These are phyloP conservation scores for Termitomyces sp. DNA, from an alignment of 768 basidiomycete species.

Conservation along the genomic window DNA sequence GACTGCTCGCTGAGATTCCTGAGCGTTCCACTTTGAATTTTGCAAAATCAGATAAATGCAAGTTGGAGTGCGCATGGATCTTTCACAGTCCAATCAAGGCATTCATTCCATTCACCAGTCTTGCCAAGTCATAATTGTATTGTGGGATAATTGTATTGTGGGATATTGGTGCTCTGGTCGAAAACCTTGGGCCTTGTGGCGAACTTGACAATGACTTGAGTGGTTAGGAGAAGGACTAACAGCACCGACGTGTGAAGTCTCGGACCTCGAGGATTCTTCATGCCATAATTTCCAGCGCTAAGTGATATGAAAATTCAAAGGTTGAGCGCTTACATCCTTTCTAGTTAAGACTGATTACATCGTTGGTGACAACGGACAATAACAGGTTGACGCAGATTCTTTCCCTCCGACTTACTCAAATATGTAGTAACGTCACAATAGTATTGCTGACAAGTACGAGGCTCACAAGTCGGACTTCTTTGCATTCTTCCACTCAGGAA, in stretches of 20 bases:
- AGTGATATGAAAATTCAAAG: neutral
- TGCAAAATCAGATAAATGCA: neutral
- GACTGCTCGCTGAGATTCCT: conserved; percentile 25
- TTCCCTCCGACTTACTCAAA: neutral
- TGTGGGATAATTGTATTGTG: too few species aligned
- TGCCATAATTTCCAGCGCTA: conserved; percentile 5
- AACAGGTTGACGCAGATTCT: neutral
- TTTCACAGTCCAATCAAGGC: conserved; percentile 17
- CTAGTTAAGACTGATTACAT: neutral
- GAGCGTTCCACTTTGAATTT: conserved; percentile 27
- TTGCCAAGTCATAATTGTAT: neutral
- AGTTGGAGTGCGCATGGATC: neutral
- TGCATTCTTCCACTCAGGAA: conserved; percentile 46
- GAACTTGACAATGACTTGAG: neutral
- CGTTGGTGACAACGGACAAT: too few species aligned
- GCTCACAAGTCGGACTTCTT: conserved; percentile 13
- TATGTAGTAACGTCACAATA: neutral
- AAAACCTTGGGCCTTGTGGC: neutral
- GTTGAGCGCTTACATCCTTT: neutral
- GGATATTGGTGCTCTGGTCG: neutral
- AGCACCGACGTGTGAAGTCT: neutral
- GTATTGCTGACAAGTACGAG: neutral
- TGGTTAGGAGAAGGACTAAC: neutral
- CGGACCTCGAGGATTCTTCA: conserved; percentile 15
- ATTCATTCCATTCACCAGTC: conserved; percentile 7